These are phyloP conservation scores for Fusarium poae DNA, from an alignment of 2,329 filamentous ascomycete species.

Conservation along the genomic window DNA sequence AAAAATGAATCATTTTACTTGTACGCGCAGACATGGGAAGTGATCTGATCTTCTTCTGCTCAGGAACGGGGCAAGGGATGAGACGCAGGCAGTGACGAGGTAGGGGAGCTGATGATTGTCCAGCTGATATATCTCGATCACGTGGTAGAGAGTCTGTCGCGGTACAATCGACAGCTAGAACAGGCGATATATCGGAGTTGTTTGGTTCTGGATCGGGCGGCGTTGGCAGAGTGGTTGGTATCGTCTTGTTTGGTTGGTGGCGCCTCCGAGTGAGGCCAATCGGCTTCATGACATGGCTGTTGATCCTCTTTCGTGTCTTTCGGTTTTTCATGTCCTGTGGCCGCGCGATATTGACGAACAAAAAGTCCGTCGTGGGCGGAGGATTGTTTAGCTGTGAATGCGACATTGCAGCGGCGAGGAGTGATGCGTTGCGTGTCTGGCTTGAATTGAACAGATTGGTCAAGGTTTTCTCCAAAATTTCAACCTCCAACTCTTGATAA, in stretches of 20 bases:
- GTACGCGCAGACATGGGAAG: not conserved
- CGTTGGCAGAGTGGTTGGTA: not conserved
- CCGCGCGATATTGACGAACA: slow-evolving; percentile 25
- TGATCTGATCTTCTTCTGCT: not conserved
- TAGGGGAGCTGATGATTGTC: not conserved
- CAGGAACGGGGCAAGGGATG: not conserved
- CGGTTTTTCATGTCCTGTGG: slow-evolving; percentile 16
- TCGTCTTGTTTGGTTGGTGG: not conserved
- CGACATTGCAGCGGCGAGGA: not conserved
- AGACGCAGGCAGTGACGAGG: not conserved
- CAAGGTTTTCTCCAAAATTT: not conserved
- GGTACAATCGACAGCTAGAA: not conserved
- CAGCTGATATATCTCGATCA: not conserved
- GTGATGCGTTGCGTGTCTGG: not conserved
- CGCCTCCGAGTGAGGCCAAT: slow-evolving; percentile 11
- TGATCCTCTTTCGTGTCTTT: slow-evolving; percentile 12
- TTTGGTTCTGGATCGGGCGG: not conserved
- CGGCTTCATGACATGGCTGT: slow-evolving; percentile 26
- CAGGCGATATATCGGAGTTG: not conserved
- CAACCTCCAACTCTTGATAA: not conserved
- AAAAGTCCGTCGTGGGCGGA: not conserved
- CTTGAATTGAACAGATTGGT: not conserved
- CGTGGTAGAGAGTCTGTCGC: not conserved
- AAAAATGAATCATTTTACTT: not conserved
- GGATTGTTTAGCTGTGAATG: not conserved